A percentile compares a stretch with the other conserved stretches of the same genome.
phyloP scores from a whole-genome alignment of 768 basidiomycete species.

The Rossbeevera mucosa region DNA sequence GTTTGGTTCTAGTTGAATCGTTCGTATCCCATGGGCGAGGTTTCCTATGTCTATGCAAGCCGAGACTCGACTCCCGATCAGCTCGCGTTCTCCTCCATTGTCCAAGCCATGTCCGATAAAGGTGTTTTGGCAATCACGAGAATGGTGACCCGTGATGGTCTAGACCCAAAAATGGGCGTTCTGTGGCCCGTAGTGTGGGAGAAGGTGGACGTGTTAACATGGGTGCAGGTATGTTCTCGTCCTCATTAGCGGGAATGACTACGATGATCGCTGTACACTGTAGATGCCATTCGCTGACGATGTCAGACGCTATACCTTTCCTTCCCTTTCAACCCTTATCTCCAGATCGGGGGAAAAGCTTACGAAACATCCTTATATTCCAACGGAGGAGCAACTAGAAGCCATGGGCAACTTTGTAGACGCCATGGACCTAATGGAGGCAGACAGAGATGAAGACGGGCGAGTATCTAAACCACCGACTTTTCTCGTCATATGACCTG shows the following conservation, averaged over 20 bases:
- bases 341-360: conserved; percentile 72
- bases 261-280: neutral
- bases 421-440: conserved; percentile 79
- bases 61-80: conserved; percentile 62
- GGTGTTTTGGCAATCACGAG: conserved; percentile 74
- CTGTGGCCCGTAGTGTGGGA: conserved; percentile 59
- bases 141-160: conserved; percentile 68
- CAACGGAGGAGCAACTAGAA: conserved; percentile 68
- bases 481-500: conserved; percentile 1
- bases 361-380: conserved; percentile 75
- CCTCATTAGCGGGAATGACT: neutral
- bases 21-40: conserved; percentile 77
- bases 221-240: conserved; percentile 64
- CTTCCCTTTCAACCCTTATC: conserved; percentile 67
- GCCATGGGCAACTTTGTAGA: conserved; percentile 90
- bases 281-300: conserved; percentile 98
- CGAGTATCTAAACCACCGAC: conserved; percentile 29
- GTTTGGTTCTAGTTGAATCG: conserved; percentile 62
- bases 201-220: conserved; percentile 74
- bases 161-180: conserved; percentile 84
- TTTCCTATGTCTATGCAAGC: conserved; percentile 83
- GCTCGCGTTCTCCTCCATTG: conserved; percentile 81
- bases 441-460: conserved; percentile 74
- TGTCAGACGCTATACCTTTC: conserved; percentile 80
- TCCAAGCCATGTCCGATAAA: conserved; percentile 70